phyloP scores from a whole-genome alignment of 2,329 filamentous ascomycete species.

The Scedosporium aurantiacum region DNA sequence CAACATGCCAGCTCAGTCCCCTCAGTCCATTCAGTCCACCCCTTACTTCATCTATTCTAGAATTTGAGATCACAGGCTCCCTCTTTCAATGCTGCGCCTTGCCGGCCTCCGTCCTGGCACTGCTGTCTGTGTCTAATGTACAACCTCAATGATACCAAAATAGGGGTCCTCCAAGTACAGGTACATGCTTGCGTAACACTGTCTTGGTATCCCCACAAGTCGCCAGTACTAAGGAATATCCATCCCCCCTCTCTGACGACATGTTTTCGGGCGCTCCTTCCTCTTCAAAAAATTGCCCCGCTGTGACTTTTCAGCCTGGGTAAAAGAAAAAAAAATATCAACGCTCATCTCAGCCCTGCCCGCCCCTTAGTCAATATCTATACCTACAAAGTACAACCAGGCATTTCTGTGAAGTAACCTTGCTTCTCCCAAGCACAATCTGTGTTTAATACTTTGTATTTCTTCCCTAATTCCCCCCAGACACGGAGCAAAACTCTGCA shows the following conservation, averaged over 20 bases:
- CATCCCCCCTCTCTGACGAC: not conserved
- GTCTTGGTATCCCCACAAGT: not conserved
- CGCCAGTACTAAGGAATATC: not conserved
- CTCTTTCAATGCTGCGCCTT: no score
- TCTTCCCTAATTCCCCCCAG: not conserved
- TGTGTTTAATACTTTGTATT: not conserved
- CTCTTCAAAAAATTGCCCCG: not conserved
- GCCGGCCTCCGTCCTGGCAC: not conserved
- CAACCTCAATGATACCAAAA: not conserved
- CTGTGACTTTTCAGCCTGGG: not conserved
- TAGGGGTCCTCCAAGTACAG: not conserved
- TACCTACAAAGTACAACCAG: not conserved
- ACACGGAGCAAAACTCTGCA: no score
- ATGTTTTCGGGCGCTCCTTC: not conserved
- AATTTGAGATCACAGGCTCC: no score
- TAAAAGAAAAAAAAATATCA: not conserved
- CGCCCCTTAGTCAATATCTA: not conserved
- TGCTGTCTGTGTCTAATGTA: not conserved
- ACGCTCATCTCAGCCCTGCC: not conserved
- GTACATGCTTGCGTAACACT: not conserved
- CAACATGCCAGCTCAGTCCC: no score
- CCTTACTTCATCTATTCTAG: no score
- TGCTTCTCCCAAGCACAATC: not conserved
- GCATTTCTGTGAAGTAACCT: not conserved
- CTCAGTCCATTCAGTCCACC: no score